Percentiles rank a stretch among this genome's conserved stretches.
Evolutionary conservation across 176 grass and related monocot species (phyloP).

Genomic region (Hyparrhenia diplandra): DNA sequence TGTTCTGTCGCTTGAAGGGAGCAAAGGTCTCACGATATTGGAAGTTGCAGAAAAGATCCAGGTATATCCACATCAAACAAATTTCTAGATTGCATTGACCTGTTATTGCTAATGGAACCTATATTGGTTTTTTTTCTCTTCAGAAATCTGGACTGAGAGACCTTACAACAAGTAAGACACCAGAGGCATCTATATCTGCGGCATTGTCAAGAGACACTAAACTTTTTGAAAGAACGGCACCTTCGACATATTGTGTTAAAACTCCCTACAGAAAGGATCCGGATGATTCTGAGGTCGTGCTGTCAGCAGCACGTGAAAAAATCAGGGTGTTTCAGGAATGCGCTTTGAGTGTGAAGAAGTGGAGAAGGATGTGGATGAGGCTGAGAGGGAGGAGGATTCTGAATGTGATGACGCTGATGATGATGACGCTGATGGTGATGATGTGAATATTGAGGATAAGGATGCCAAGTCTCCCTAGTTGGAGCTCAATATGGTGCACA

Average conservation of each 20-base stretch:
- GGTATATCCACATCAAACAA: constrained; percentile 39
- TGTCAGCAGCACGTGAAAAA: constrained; percentile 77
- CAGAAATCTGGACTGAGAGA: constrained; percentile 97
- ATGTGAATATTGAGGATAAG: constrained; percentile 53
- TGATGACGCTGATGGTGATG: constrained; percentile 85
- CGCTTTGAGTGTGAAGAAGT: constrained; percentile 60
- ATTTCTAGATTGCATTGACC: neutral
- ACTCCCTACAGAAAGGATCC: constrained; percentile 88
- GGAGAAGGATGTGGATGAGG: constrained; percentile 70
- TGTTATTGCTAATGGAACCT: constrained; percentile 7
- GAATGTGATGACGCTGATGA: constrained; percentile 76
- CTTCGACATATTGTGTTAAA: constrained; percentile 91
- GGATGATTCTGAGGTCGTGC: constrained; percentile 60
- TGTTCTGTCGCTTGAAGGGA: constrained; percentile 95
- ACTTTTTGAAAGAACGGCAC: constrained; percentile 94
- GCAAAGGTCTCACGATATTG: constrained; percentile 77
- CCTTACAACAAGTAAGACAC: constrained; percentile 95
- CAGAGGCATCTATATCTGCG: constrained; percentile 94
- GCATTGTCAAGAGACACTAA: constrained; percentile 89
- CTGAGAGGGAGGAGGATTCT: constrained; percentile 86
- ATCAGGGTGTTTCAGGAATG: constrained; percentile 86
- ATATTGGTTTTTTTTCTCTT: constrained; percentile 26
- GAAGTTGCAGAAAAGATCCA: constrained; percentile 98
- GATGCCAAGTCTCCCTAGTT: constrained; percentile 29
- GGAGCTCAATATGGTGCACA: constrained; percentile 22